phyloP scores from a whole-genome alignment of 2,329 filamentous ascomycete genomes.

The Cladorrhinum sp. region DNA sequence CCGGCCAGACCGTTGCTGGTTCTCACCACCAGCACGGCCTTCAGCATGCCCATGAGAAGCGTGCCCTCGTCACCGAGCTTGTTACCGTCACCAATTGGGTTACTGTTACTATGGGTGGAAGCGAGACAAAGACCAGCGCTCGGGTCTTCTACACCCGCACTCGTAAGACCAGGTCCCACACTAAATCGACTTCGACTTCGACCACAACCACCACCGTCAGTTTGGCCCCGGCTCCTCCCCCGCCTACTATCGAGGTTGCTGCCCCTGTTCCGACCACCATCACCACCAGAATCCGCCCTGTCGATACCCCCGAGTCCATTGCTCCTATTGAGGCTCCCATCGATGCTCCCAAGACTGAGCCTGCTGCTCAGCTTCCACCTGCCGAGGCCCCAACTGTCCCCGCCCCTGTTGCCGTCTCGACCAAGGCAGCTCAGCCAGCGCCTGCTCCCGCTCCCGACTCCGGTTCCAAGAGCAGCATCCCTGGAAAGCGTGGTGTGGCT shows the following conservation, averaged over 20 bases:
- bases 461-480: slow-evolving; percentile 14
- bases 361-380: slow-evolving; percentile 14
- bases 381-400: slow-evolving; percentile 18
- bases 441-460: slow-evolving; percentile 27
- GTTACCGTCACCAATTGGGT: slow-evolving; percentile 39
- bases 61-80: slow-evolving; percentile 33
- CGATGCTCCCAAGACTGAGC: background rate
- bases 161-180: slow-evolving; percentile 15
- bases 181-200: slow-evolving; percentile 18
- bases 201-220: slow-evolving; percentile 4
- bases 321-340: slow-evolving; percentile 4
- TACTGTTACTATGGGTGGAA: slow-evolving; percentile 42
- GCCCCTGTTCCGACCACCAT: slow-evolving; percentile 24
- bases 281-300: slow-evolving; percentile 16
- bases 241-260: slow-evolving; percentile 1
- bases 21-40: slow-evolving; percentile 44
- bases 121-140: slow-evolving; percentile 20
- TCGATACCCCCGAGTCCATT: slow-evolving; percentile 14
- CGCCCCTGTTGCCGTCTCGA: slow-evolving; percentile 21
- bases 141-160: slow-evolving; percentile 23
- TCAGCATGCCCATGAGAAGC: slow-evolving; percentile 35
- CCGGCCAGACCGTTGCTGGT: slow-evolving; percentile 43
- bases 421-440: slow-evolving; percentile 16
- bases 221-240: slow-evolving; percentile 9
- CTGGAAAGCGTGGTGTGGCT: slow-evolving; percentile 59